Evolutionary conservation across 1,139 yeast genomes (phyloP).

Genomic region (Protomyces inouyei): DNA sequence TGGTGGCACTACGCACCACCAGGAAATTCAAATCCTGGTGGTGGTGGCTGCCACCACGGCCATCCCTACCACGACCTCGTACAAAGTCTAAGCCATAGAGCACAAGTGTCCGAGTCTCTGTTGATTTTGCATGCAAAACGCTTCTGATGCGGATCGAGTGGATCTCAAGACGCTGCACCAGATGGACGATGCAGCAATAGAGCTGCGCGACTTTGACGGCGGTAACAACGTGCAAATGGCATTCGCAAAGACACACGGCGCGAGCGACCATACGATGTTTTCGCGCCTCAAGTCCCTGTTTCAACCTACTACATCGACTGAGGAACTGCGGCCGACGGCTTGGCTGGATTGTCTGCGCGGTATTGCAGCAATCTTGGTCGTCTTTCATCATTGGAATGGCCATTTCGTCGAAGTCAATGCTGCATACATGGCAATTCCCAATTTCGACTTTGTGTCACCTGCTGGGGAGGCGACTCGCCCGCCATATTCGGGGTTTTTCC

Average conservation of each 20-base stretch:
- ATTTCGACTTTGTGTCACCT: not conserved
- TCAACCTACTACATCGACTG: not conserved
- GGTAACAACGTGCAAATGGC: not conserved
- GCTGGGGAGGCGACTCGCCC: not conserved
- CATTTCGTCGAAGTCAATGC: conserved; percentile 9
- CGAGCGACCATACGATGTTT: not conserved
- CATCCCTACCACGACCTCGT: too few species aligned
- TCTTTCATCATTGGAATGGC: conserved; percentile 14
- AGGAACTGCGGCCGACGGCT: conserved; percentile 6
- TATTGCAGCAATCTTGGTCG: conserved; percentile 11
- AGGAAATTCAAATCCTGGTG: too few species aligned
- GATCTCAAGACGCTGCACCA: not conserved
- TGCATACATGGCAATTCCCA: conserved; percentile 1
- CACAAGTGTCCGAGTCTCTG: too few species aligned
- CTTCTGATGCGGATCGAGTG: not conserved
- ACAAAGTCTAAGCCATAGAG: too few species aligned
- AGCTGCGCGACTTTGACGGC: not conserved
- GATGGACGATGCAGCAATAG: not conserved
- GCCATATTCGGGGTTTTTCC: not conserved
- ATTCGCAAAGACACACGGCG: not conserved
- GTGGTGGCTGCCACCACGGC: too few species aligned
- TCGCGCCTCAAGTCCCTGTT: not conserved
- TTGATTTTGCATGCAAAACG: too few species aligned
- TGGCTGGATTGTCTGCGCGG: conserved; percentile 22
- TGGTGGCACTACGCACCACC: too few species aligned